A percentile compares a stretch with the other conserved stretches of the same genome.
These are phyloP conservation scores for Salvia splendens DNA, from an alignment of 257 asterid genomes.

Conservation along the genomic window DNA sequence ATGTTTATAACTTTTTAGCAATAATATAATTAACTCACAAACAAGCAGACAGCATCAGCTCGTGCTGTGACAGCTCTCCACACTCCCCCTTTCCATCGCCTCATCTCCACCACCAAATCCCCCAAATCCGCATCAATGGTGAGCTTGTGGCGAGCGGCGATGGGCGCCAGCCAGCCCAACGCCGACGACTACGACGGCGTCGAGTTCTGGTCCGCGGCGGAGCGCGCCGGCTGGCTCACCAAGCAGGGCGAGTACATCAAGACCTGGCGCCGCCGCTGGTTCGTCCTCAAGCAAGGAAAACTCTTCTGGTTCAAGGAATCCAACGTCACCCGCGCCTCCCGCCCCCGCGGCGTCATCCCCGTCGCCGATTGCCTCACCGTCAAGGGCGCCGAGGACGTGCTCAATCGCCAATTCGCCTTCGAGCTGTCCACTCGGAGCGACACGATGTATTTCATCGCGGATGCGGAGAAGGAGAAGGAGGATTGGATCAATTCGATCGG, in stretches of 20 bases:
- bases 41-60: neutral
- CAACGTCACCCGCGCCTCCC: conserved; percentile 60
- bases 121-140: conserved; percentile 40
- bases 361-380: conserved; percentile 81
- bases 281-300: conserved; percentile 85
- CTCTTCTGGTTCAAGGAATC: conserved; percentile 97
- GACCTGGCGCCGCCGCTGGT: conserved; percentile 99
- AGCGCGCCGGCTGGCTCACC: conserved; percentile 83
- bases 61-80: conserved; percentile 12
- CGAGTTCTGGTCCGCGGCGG: conserved; percentile 82
- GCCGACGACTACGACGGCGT: conserved; percentile 71
- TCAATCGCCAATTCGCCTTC: conserved; percentile 79
- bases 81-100: neutral
- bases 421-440: conserved; percentile 80
- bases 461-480: conserved; percentile 90
- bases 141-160: conserved; percentile 83
- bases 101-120: conserved; percentile 9
- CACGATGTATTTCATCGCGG: conserved; percentile 93
- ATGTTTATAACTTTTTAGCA: too few species aligned
- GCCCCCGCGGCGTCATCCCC: conserved; percentile 71
- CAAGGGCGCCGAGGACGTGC: conserved; percentile 93
- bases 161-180: conserved; percentile 58
- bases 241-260: conserved; percentile 98
- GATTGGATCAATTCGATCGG: conserved; percentile 97
- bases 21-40: too few species aligned